Evolutionary conservation across 2,329 filamentous ascomycete genomes (phyloP), one percentile per base, ranked within the genome.

Genomic region (Xylaria sp.): DNA sequence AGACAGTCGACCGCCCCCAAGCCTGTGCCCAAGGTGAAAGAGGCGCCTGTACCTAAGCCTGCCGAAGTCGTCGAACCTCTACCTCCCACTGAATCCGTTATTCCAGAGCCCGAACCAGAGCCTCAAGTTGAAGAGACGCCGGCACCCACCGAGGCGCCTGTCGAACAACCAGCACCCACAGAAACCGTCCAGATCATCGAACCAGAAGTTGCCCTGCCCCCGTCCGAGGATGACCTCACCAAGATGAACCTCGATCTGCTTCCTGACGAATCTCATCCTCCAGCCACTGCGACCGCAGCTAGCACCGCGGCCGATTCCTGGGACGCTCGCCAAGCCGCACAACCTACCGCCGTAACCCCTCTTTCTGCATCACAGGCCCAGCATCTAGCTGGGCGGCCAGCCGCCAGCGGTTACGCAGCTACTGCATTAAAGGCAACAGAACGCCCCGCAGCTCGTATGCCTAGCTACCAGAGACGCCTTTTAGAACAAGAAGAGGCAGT

Each of bases 401-500:
- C 89, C 50, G 81, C 91, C 62, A 92, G 91, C 77, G 92, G 92
- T 63, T 97, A 89, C 79, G 93, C 92, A 59, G 87, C 93, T n/a
- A 92, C 91, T 59, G 93, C 93, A 29, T 85, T 92, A 76, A 97
- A 97, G 83, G 92, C 92, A 13, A 92, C 88, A 68, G 83, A 90
- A 76, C 80, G 87, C 70, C 83, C 88, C 27, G 81, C 87, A 66
- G 84, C 85, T 69, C 92, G 95, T 69, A 90, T 90, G 63, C 88
- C 93, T 23, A 94, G 91, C 82, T 93, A 92, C 81, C 92, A 97
- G 80, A 90, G 95, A 73, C 92, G 93, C 76, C 87, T 98, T 63
- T 86, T 97, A 77, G 94, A 98, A 76, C 96, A 99, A 79, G 94
- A 97, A 81, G 96, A 99, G 83, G 93, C 96, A 68, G 96, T 99